Evolutionary conservation across 2,329 filamentous ascomycete genomes (phyloP), one percentile per base, ranked within the genome.

Genomic region (Xylaria hypoxylon): DNA sequence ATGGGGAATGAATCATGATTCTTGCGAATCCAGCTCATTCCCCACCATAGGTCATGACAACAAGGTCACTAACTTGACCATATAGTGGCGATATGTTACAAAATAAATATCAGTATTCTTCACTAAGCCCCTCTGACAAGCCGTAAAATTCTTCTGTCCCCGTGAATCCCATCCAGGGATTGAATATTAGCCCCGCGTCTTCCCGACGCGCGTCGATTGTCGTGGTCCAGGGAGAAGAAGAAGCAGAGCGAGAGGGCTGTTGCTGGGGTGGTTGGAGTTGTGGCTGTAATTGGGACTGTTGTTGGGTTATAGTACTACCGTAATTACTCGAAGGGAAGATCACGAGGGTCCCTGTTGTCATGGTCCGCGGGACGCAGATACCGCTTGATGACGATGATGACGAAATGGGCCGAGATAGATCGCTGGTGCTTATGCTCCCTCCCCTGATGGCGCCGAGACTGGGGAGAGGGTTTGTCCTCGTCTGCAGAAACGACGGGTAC

Each of bases 111-210:
- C 45, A 76, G 26, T 75, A 76, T 50, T 76, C 74, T 42, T 72
- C 69, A 45, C 73, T 68, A 0, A 70, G 62, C 1, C 68, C 67
- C 10, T 65, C 63, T 8, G 71, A 59, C 0, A 71, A 56, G 5
- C 71, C 72, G 56, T 73, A 72, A 50, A 74, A 64, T 17, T 76
- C 73, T 47, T 76, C 73, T 0, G 62, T 71, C n/a, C 70, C 71
- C 2, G 70, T 64, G 33, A 75, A 74, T 1, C 74, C 74, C 73
- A 76, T 76, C 66, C 66, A 68, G 1, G 74, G 73, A 53, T 76
- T 76, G 64, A 74, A 76, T 24, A 74, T 73, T 13, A 75, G 63
- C 3, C 71, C 73, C 3, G 72, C 71, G 50, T 73, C 72, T 62
- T 74, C 72, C 40, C 69, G 71, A 2, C 59, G 62, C 2, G 71